Evolutionary conservation across 2,329 filamentous ascomycete species (phyloP).

Genomic region (Trichoderma sp.): DNA sequence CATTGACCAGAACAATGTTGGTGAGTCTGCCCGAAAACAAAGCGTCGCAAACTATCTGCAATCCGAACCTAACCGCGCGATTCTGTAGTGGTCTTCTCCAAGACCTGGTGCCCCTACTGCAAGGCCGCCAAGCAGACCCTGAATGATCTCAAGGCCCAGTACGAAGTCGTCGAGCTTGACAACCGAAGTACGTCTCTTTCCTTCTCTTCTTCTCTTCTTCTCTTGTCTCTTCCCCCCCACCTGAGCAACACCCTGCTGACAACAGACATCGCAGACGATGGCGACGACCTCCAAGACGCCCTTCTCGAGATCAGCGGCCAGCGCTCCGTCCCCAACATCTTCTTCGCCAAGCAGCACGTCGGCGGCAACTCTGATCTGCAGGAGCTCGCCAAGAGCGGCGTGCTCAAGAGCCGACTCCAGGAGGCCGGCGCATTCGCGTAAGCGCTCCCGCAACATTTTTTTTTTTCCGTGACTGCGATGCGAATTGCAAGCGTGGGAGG

Average conservation of each 20-base stretch:
- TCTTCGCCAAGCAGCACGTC: slow-evolving; percentile 86
- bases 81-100: slow-evolving; percentile 80
- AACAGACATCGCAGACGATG: slow-evolving; percentile 62
- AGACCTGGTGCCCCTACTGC: slow-evolving; percentile 96
- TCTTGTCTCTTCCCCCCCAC: background rate
- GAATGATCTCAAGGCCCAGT: slow-evolving; percentile 66
- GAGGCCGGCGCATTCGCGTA: slow-evolving; percentile 44
- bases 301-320: slow-evolving; percentile 78
- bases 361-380: slow-evolving; percentile 91
- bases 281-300: slow-evolving; percentile 75
- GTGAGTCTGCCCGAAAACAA: slow-evolving; percentile 45
- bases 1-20: slow-evolving; percentile 85
- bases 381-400: slow-evolving; percentile 47
- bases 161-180: slow-evolving; percentile 77
- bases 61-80: background rate
- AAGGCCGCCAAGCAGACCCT: slow-evolving; percentile 72
- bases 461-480: background rate
- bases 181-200: slow-evolving; percentile 63
- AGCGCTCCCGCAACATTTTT: slow-evolving; percentile 23
- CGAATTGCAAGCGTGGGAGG: background rate
- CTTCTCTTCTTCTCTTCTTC: background rate
- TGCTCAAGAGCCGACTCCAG: slow-evolving; percentile 41
- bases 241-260: background rate
- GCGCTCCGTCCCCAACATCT: slow-evolving; percentile 92
- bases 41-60: background rate